Evolutionary conservation across 768 basidiomycete species (phyloP).

Genomic region (Suillus occidentalis): DNA sequence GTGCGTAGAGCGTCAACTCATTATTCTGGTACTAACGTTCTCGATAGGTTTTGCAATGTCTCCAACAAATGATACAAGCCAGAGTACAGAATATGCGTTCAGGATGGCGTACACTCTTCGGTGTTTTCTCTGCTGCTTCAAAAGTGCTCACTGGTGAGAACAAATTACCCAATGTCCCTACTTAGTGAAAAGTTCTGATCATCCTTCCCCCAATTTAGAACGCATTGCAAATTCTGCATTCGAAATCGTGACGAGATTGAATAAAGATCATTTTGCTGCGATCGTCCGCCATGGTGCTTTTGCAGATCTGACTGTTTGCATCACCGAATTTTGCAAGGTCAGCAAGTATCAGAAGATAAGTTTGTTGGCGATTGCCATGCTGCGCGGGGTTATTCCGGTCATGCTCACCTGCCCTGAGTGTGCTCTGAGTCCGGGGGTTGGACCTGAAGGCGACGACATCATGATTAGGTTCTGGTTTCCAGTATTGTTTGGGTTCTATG

Average conservation of each 20-base stretch:
- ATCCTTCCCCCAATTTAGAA: slow-evolving; percentile 45
- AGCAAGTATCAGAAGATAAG: slow-evolving; percentile 99
- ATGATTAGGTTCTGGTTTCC: slow-evolving; percentile 99
- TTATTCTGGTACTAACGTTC: slow-evolving; percentile 6
- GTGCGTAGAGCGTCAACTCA: slow-evolving; percentile 39
- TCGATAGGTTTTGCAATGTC: slow-evolving; percentile 86
- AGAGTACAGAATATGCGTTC: slow-evolving; percentile 93
- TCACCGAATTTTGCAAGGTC: slow-evolving; percentile 99
- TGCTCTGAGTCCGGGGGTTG: slow-evolving; percentile 34
- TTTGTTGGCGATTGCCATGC: slow-evolving; percentile 93
- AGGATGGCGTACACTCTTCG: slow-evolving; percentile 99
- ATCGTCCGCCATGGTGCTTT: slow-evolving; percentile 94
- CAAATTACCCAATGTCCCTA: neutral
- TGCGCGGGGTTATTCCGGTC: slow-evolving; percentile 87
- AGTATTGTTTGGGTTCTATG: slow-evolving; percentile 95
- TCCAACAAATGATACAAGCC: slow-evolving; percentile 98
- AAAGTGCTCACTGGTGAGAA: slow-evolving; percentile 81
- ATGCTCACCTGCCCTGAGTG: slow-evolving; percentile 87
- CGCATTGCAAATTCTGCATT: slow-evolving; percentile 92
- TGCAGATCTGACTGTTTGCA: slow-evolving; percentile 93
- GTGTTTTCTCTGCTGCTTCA: slow-evolving; percentile 95
- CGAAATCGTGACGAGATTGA: slow-evolving; percentile 90
- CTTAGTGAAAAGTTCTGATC: neutral
- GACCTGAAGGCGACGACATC: slow-evolving; percentile 63
- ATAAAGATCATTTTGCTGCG: slow-evolving; percentile 86